Percentiles rank a stretch among this genome's conserved stretches.
These are phyloP conservation scores for Cytospora piceae DNA, from an alignment of 2,329 filamentous ascomycete genomes.

Conservation along the genomic window DNA sequence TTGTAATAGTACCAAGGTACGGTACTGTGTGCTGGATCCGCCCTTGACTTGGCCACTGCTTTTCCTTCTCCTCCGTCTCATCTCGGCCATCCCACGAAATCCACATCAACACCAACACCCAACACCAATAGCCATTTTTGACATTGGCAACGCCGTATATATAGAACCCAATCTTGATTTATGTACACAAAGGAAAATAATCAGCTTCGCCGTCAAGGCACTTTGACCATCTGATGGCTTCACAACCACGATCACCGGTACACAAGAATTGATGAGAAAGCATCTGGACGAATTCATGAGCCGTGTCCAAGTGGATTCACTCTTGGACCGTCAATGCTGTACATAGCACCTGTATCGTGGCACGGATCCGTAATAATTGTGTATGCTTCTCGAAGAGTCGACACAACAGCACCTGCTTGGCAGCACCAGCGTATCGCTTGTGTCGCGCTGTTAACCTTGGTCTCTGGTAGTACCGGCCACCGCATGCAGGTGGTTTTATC, in stretches of 20 bases:
- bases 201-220: neutral
- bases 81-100: neutral
- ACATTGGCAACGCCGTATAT: neutral
- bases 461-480: neutral
- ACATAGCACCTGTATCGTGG: too few relatives aligned
- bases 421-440: neutral
- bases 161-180: too few relatives aligned
- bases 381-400: too few relatives aligned
- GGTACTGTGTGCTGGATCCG: neutral
- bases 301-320: neutral
- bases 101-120: neutral
- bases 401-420: neutral
- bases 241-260: neutral
- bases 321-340: neutral
- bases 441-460: neutral
- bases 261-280: neutral
- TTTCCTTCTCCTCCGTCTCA: neutral
- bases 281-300: neutral
- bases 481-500: neutral
- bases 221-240: neutral
- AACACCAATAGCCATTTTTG: neutral
- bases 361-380: too few relatives aligned
- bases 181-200: too few relatives aligned
- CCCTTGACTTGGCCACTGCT: neutral
- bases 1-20: too few relatives aligned